Evolutionary conservation across 1,284 basidiomycete species (phyloP), one percentile per base, ranked within the genome.

Genomic region (Lentinus polychrous): DNA sequence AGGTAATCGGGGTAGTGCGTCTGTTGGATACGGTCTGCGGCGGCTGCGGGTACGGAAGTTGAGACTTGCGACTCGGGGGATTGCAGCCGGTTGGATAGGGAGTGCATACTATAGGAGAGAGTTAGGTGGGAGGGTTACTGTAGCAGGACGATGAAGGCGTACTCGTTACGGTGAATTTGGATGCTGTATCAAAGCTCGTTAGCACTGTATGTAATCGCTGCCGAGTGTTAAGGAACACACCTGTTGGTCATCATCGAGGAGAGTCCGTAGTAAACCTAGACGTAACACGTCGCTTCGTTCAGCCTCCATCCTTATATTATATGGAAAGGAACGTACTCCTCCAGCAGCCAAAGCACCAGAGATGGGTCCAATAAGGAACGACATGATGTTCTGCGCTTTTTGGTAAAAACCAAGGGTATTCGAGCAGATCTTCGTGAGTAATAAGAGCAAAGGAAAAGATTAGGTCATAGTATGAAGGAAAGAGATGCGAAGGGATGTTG

Each of bases 261-360:
- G 47, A 65, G 61, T 5, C 64, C 64, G 49, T 64, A 65, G 54
- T 65, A 65, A 2, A 65, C 57, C 63, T 65, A 37, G 2, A 17
- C 33, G 10, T n/a, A 17, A 12, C n/a, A 36, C 27, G 27, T 10
- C 27, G 10, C 5, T 5, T 27, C 27, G 10, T 27, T 27, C 27
- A 27, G 27, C 10, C 10, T 27, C 27, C 10, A 27, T 10, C 27
- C 5, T 27, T 5, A 27, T 27, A 10, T 5, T 10, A 27, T 27
- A 10, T 27, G 27, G 4, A 27, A 27, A 31, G 18, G 12, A 3
- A 49, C 41, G 18, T 22, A 56, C 53, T 14, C 47, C 55, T 38
- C 40, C 48, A 8, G 55, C 49, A 22, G 56, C 51, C 4, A 58
- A 44, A 10, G 53, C 57, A 20, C 57, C 57, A 7, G 57, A 58